These are phyloP conservation scores for Penicillium psychrosexuale DNA, from an alignment of 2,329 filamentous ascomycete species.

Conservation along the genomic window DNA sequence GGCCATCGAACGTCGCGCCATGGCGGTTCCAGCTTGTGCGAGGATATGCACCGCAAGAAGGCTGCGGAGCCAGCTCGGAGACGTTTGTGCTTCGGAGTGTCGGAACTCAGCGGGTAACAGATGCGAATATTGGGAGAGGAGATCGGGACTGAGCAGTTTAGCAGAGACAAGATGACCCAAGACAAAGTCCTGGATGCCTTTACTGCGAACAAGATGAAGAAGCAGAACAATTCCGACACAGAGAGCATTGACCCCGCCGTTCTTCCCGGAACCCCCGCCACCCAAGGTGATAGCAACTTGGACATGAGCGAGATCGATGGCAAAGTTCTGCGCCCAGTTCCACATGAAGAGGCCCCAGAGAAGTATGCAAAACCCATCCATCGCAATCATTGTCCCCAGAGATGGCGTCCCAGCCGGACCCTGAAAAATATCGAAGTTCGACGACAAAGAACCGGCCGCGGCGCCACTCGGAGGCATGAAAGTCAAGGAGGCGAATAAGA, in stretches of 20 bases:
- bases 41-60: slow-evolving; percentile 50
- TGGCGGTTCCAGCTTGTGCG: slow-evolving; percentile 48
- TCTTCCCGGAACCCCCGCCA: slow-evolving; percentile 61
- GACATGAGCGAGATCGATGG: slow-evolving; percentile 85
- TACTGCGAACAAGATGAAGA: slow-evolving; percentile 46
- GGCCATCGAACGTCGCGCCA: slow-evolving; percentile 47
- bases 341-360: slow-evolving; percentile 80
- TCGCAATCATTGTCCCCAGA: slow-evolving; percentile 75
- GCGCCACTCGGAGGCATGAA: slow-evolving; percentile 82
- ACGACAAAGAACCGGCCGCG: slow-evolving; percentile 70
- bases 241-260: slow-evolving; percentile 45
- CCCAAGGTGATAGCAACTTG: slow-evolving; percentile 89
- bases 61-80: slow-evolving; percentile 47
- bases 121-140: slow-evolving; percentile 43
- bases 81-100: slow-evolving; percentile 40
- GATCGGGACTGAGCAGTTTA: slow-evolving; percentile 44
- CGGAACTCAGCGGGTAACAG: slow-evolving; percentile 46
- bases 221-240: slow-evolving; percentile 47
- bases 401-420: slow-evolving; percentile 82
- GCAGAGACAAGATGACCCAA: slow-evolving; percentile 44
- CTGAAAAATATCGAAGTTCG: slow-evolving; percentile 87
- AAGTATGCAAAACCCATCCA: slow-evolving; percentile 78
- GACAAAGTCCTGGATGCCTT: slow-evolving; percentile 51
- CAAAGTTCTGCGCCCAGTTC: slow-evolving; percentile 81
- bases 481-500: slow-evolving; percentile 87